Evolutionary conservation across 306 rosid genomes (phyloP).

Genomic region (Glycine soja): DNA sequence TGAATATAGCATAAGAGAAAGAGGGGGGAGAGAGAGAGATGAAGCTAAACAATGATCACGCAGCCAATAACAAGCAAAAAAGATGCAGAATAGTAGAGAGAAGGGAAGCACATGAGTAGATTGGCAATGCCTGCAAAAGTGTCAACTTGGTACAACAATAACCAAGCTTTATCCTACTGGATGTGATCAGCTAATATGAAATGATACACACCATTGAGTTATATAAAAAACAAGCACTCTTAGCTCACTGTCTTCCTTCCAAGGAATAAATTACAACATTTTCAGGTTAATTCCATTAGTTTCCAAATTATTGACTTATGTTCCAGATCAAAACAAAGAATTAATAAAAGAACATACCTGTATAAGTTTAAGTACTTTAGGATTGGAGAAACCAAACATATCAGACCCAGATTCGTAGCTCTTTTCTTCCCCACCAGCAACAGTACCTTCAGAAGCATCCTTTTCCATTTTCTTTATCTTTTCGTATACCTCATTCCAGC

Average conservation of each 20-base stretch:
- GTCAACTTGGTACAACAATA: constrained; percentile 27
- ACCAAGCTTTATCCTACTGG: neutral
- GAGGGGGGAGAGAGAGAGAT: neutral
- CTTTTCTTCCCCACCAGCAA: constrained; percentile 57
- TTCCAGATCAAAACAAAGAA: constrained; percentile 34
- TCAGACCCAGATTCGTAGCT: constrained; percentile 77
- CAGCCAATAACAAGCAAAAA: neutral
- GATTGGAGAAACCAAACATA: constrained; percentile 93
- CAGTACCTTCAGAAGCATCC: constrained; percentile 58
- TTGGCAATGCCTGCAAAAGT: constrained; percentile 33
- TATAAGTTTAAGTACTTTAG: constrained; percentile 81
- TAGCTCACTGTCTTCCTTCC: constrained; percentile 21
- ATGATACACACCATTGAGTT: constrained; percentile 10
- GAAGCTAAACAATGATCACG: constrained; percentile 3
- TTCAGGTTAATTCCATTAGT: constrained; percentile 15
- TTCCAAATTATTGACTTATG: constrained; percentile 35
- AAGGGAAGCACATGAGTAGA: neutral
- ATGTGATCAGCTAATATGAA: neutral
- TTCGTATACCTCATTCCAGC: constrained; percentile 89
- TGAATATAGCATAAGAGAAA: neutral
- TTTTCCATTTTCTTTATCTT: constrained; percentile 67
- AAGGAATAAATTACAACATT: constrained; percentile 6
- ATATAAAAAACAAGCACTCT: constrained; percentile 23
- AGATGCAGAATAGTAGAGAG: neutral
- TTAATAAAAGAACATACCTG: constrained; percentile 59